phyloP scores from a whole-genome alignment of 306 rosid genomes.

The Vigna trinervia region DNA sequence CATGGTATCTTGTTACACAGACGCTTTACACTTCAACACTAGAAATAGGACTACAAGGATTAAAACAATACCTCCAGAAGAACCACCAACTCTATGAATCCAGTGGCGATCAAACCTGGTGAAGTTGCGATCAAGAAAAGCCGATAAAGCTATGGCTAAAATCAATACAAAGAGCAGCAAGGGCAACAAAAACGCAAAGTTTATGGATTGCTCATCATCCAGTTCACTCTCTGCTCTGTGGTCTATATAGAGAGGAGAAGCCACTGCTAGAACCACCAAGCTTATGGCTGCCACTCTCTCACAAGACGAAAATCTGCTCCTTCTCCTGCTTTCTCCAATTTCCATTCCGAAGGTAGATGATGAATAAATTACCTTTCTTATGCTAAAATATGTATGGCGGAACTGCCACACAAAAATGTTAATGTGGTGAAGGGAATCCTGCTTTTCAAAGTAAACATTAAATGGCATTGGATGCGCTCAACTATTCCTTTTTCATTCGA shows the following conservation, averaged over 20 bases:
- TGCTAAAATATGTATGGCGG: neutral
- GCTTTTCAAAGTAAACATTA: conserved; percentile 42
- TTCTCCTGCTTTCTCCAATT: conserved; percentile 51
- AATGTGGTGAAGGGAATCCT: conserved; percentile 33
- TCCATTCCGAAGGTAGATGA: conserved; percentile 55
- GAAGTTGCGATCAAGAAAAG: conserved; percentile 60
- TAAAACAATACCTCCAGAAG: conserved; percentile 78
- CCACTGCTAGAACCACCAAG: conserved; percentile 71
- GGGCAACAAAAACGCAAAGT: conserved; percentile 63
- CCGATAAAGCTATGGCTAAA: conserved; percentile 56
- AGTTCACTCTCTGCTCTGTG: conserved; percentile 51
- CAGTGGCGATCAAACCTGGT: conserved; percentile 84
- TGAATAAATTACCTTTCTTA: conserved; percentile 11
- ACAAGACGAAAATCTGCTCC: conserved; percentile 63
- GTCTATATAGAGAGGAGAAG: conserved; percentile 90
- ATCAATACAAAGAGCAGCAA: conserved; percentile 68
- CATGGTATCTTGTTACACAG: conserved; percentile 42
- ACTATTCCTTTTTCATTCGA: conserved; percentile 8
- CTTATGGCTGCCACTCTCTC: conserved; percentile 68
- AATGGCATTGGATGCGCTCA: conserved; percentile 2
- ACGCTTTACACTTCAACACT: conserved; percentile 75
- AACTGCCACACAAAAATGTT: conserved; percentile 11
- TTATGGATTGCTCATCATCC: conserved; percentile 55
- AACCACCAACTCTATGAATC: conserved; percentile 95
- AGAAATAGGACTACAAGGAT: conserved; percentile 74